Base-by-base conservation (phyloP, 108 stramenopile genomes). In the Stephanodiscus triporus region DNA sequence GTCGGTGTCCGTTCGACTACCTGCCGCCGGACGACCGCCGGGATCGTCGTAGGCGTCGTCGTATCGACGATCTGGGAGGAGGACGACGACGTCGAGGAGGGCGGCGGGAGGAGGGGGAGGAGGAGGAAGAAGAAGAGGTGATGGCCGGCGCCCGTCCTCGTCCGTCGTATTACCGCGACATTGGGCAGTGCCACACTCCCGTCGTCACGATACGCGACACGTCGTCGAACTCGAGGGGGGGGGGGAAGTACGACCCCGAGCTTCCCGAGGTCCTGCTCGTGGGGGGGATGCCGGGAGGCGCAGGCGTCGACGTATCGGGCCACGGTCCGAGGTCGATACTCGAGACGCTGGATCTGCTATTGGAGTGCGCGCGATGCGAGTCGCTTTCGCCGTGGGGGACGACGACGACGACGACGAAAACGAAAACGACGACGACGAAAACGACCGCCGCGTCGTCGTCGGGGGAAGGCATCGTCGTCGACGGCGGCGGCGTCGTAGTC, bases 341-440 rank as follows among this genome's bases (percentile, higher is more conserved):
- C 32, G 59, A 61, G 50, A 54, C 66, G 5, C 19, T 76, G n/a
- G 40, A 23, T 4, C 26, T 68, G 50, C 49, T 76, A 43, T 68
- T 76, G 38, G 75, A 76, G 16, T 76, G 67, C 68, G 75, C 75
- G n/a, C 8, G 26, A 2, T 76, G 75, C 53, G 75, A 76, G 55
- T 48, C 67, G 13, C 47, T 68, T 6, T 76, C 75, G 24, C 75
- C 75, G 8, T 76, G 60, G 53, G 37, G 50, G 23, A 22, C 45
- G 63, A 20, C 14, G 24, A 42, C 63, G 40, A 24, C 20, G 22
- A 48, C 36, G n/a, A 24, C 54, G 34, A 43, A 7, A 27, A 27
- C 19, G 43, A 43, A 5, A 34, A 34, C 32, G 32, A 5, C 32
- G 32, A 34, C 32, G 32, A 5, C 32, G 32, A 34, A 4, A 5